A percentile compares a stretch with the other conserved stretches of the same genome.
These are phyloP conservation scores for Gossypioides kirkii DNA, from an alignment of 345 rosid genomes.

Conservation along the genomic window DNA sequence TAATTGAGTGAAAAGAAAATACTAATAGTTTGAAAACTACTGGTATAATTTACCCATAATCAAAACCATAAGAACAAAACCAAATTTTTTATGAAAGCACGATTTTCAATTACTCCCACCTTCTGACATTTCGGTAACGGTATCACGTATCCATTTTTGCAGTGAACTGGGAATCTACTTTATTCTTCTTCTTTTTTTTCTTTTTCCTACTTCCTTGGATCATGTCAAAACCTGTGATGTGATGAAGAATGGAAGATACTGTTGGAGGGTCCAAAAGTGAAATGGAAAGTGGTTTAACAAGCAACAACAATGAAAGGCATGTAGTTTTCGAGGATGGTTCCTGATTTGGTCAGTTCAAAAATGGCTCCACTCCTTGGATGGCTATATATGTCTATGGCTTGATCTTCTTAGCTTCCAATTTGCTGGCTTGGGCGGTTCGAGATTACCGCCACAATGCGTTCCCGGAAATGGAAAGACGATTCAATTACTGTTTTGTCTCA, in stretches of 20 bases:
- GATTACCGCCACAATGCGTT: conserved; percentile 67
- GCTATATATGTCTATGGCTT: conserved; percentile 81
- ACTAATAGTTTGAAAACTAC: too few relatives aligned
- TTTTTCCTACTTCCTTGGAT: not conserved
- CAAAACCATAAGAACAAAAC: too few relatives aligned
- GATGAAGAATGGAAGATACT: conserved; percentile 34
- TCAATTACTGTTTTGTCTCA: not conserved
- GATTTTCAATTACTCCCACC: not conserved
- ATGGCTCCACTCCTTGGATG: conserved; percentile 87
- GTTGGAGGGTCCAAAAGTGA: conserved; percentile 24
- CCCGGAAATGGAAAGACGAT: conserved; percentile 46
- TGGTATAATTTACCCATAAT: too few relatives aligned
- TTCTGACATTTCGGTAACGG: not conserved
- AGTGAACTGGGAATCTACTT: not conserved
- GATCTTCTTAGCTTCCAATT: conserved; percentile 65
- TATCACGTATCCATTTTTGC: not conserved
- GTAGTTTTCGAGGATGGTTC: conserved; percentile 43
- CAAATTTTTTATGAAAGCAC: not conserved
- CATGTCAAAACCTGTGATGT: conserved; percentile 23
- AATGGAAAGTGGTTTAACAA: conserved; percentile 51
- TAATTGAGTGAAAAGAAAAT: too few relatives aligned
- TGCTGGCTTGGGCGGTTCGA: conserved; percentile 85
- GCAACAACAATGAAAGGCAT: conserved; percentile 25
- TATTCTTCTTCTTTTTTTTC: accelerated
- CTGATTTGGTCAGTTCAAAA: conserved; percentile 71